These are phyloP conservation scores for Eucalyptus coolabah DNA, from an alignment of 345 rosid genomes.

Conservation along the genomic window DNA sequence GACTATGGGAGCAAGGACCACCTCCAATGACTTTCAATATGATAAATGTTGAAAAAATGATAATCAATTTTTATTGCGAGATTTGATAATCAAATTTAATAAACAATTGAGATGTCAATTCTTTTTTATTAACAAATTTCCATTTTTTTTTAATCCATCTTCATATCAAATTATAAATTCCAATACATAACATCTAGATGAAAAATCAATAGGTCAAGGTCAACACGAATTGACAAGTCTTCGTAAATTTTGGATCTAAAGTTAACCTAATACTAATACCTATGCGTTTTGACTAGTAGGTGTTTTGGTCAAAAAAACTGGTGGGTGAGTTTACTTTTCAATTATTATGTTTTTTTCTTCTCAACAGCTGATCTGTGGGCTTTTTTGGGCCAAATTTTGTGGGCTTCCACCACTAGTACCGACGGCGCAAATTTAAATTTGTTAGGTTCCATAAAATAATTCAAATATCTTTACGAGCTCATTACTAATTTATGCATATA, in stretches of 20 bases:
- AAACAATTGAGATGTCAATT: neutral
- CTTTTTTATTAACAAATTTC: too few species aligned
- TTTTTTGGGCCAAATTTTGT: neutral
- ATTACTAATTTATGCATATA: neutral
- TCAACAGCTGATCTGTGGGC: neutral
- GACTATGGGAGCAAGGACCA: too few species aligned
- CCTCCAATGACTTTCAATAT: too few species aligned
- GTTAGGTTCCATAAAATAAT: neutral
- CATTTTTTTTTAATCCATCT: neutral
- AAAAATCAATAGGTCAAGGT: neutral
- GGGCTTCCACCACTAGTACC: neutral
- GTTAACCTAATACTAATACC: neutral
- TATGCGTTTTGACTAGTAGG: neutral
- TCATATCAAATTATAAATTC: neutral
- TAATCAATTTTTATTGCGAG: neutral
- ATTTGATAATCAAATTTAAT: neutral
- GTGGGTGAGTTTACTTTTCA: neutral
- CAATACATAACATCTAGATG: neutral
- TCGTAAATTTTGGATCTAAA: neutral
- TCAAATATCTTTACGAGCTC: neutral
- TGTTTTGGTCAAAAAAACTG: neutral
- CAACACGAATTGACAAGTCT: neutral
- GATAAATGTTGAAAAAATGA: neutral
- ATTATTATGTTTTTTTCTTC: neutral
- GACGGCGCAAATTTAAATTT: neutral